phyloP scores from a whole-genome alignment of 148 eudicot species.

The Dianthus caryophyllus region DNA sequence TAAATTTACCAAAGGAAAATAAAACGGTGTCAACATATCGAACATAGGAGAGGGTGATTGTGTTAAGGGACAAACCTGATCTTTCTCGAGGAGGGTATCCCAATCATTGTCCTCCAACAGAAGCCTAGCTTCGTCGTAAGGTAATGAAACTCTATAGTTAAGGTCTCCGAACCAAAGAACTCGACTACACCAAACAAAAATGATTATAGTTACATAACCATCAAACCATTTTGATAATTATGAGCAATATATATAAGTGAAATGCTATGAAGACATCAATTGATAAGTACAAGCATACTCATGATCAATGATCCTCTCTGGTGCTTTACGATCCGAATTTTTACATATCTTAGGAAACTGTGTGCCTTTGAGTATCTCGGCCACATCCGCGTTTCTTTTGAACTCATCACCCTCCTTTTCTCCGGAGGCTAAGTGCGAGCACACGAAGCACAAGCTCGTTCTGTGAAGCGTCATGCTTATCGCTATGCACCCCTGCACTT shows the following conservation, averaged over 20 bases:
- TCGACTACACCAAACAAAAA: slow-evolving; percentile 43
- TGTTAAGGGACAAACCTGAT: slow-evolving; percentile 54
- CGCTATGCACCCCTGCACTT: slow-evolving; percentile 74
- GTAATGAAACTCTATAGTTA: slow-evolving; percentile 71
- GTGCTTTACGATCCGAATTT: slow-evolving; percentile 35
- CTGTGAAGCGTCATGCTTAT: slow-evolving; percentile 76
- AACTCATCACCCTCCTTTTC: slow-evolving; percentile 89
- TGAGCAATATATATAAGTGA: neutral
- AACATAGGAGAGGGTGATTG: too few species aligned
- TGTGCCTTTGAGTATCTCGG: slow-evolving; percentile 70
- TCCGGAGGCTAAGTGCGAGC: slow-evolving; percentile 89
- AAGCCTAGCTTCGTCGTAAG: slow-evolving; percentile 67
- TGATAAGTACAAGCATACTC: slow-evolving; percentile 65
- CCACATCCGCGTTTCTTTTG: slow-evolving; percentile 70
- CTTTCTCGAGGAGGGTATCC: slow-evolving; percentile 66
- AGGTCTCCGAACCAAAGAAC: slow-evolving; percentile 87
- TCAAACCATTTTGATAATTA: neutral
- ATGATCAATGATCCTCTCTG: slow-evolving; percentile 75
- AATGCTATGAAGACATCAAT: slow-evolving; percentile 20
- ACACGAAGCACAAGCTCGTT: slow-evolving; percentile 91
- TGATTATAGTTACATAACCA: neutral
- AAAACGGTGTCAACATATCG: too few species aligned
- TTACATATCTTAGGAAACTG: slow-evolving; percentile 68
- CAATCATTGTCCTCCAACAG: slow-evolving; percentile 60
- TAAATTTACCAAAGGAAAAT: too few species aligned